phyloP scores from a whole-genome alignment of 495 filamentous ascomycete species.

The Penicillium tannophilum region DNA sequence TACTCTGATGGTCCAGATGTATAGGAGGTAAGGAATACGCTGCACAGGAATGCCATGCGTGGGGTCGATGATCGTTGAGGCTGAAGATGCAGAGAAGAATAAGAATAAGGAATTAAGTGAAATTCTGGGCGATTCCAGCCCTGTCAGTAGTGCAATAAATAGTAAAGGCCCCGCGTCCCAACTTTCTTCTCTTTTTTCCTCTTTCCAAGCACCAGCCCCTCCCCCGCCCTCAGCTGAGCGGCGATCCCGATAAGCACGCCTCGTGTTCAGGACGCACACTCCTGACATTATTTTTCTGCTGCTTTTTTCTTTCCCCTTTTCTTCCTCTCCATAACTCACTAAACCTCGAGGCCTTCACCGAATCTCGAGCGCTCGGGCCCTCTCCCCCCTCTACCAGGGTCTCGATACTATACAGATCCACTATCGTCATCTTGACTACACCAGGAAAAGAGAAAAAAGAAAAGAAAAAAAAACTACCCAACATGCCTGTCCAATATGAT shows the following conservation, averaged over 20 bases:
- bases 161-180: background rate
- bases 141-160: slow-evolving; percentile 3
- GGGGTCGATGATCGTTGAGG: background rate
- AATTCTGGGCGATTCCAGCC: slow-evolving; percentile 1
- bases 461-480: slow-evolving; percentile 13
- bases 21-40: background rate
- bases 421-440: background rate
- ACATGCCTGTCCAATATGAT: slow-evolving; percentile 20
- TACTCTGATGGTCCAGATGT: background rate
- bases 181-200: slow-evolving; percentile 2
- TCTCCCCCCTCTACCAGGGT: slow-evolving; percentile 8
- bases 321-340: slow-evolving; percentile 8
- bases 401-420: slow-evolving; percentile 4
- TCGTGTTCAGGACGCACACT: slow-evolving; percentile 11
- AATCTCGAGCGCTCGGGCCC: slow-evolving; percentile 9
- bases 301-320: slow-evolving; percentile 17
- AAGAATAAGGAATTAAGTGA: background rate
- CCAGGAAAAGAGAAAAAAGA: background rate
- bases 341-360: slow-evolving; percentile 4
- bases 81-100: slow-evolving; percentile 5
- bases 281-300: background rate
- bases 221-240: slow-evolving; percentile 20
- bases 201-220: slow-evolving; percentile 10
- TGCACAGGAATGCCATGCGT: background rate
- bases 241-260: slow-evolving; percentile 12